A percentile compares a stretch with the other conserved stretches of the same genome.
Conservation (phyloP, 768 basidiomycete species). For the Psilocybe cubensis region DNA sequence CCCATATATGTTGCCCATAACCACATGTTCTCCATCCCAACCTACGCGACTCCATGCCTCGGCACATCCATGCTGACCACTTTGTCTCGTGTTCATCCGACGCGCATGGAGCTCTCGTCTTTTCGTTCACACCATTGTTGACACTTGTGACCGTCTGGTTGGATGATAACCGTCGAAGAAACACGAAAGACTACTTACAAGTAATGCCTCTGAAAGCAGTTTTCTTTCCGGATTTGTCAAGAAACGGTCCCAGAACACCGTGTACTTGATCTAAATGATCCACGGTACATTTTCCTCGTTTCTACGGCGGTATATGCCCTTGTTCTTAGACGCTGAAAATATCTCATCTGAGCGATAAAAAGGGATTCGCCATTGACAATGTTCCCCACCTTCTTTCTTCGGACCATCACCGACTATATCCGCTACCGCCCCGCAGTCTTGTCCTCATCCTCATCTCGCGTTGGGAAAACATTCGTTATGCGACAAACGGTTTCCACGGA, state of each 20-base stretch:
- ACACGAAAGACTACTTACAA: neutral
- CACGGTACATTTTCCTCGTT: neutral
- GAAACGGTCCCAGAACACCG: neutral
- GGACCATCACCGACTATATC: slow-evolving; percentile 22
- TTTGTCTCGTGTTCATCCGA: slow-evolving; percentile 4
- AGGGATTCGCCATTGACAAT: neutral
- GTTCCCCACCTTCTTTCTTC: slow-evolving; percentile 9
- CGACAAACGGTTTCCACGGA: neutral
- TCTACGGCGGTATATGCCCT: neutral
- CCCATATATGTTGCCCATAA: slow-evolving; percentile 7
- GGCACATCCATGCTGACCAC: slow-evolving; percentile 5
- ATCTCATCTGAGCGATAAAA: neutral
- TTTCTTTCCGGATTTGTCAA: slow-evolving; percentile 4
- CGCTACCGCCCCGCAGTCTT: slow-evolving; percentile 5
- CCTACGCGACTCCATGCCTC: neutral
- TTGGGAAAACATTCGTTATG: neutral
- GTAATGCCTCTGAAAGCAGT: neutral
- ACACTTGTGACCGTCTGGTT: slow-evolving; percentile 11
- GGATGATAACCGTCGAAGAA: slow-evolving; percentile 8
- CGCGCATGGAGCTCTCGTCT: slow-evolving; percentile 2
- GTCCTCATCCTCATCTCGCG: neutral
- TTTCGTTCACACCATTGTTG: slow-evolving; percentile 4
- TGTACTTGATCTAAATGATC: neutral
- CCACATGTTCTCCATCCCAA: slow-evolving; percentile 9
- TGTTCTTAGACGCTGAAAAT: neutral